These are phyloP conservation scores for Arthrobotrys iridis DNA, from an alignment of 2,329 filamentous ascomycete species.

Conservation along the genomic window DNA sequence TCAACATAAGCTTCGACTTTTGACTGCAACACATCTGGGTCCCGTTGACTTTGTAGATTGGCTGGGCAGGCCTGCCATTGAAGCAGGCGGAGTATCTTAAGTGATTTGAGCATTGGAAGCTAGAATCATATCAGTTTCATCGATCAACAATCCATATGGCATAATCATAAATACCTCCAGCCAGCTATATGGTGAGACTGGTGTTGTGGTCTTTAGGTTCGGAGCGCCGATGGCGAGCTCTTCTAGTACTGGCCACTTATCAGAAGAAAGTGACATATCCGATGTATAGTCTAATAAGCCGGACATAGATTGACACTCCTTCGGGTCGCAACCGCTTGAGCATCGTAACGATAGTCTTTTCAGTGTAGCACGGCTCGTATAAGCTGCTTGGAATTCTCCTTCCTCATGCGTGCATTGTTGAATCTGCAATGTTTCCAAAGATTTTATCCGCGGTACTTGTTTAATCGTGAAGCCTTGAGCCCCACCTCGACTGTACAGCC, in stretches of 20 bases:
- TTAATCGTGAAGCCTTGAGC: background rate
- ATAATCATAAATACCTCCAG: background rate
- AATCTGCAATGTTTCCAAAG: conserved; percentile 21
- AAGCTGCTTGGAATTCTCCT: conserved; percentile 8
- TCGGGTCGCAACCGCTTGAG: conserved; percentile 15
- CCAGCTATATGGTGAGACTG: background rate
- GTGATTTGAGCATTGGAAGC: background rate
- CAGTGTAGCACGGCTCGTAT: background rate
- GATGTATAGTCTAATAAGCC: conserved; percentile 9
- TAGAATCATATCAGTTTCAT: background rate
- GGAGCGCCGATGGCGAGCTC: conserved; percentile 4
- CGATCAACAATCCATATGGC: background rate
- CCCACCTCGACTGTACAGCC: background rate
- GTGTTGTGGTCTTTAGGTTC: background rate
- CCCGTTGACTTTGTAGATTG: background rate
- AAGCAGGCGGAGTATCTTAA: conserved; percentile 6
- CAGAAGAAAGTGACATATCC: conserved; percentile 10
- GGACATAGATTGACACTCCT: conserved; percentile 18
- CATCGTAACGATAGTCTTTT: conserved; percentile 32
- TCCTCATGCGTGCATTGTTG: background rate
- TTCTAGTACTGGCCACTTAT: conserved; percentile 1
- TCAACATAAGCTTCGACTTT: background rate
- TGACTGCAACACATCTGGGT: background rate
- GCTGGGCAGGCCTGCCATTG: background rate
- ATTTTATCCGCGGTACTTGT: conserved; percentile 3